phyloP scores from a whole-genome alignment of 495 filamentous ascomycete genomes.

The Bombardia bombarda region DNA sequence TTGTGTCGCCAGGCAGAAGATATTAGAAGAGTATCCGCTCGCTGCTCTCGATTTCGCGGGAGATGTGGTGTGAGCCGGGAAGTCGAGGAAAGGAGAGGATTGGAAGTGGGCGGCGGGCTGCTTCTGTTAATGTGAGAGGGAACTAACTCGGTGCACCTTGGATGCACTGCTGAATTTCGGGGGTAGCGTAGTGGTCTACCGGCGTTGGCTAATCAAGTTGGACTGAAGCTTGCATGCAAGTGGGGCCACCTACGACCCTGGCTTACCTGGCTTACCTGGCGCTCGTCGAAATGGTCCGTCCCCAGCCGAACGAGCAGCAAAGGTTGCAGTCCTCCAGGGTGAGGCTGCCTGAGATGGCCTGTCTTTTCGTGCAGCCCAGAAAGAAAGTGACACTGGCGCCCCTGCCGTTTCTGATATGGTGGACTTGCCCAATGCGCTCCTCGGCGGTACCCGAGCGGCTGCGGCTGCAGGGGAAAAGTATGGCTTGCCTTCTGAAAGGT shows the following conservation, averaged over 20 bases:
- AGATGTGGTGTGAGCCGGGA: constrained; percentile 21
- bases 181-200: constrained; percentile 11
- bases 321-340: neutral
- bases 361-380: neutral
- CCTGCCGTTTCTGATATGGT: neutral
- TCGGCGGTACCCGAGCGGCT: no score
- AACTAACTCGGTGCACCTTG: constrained; percentile 6
- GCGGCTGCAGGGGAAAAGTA: neutral
- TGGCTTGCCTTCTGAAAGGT: neutral
- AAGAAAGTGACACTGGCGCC: neutral
- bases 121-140: constrained; percentile 28
- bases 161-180: constrained; percentile 20
- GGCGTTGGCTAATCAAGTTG: constrained; percentile 9
- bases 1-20: constrained; percentile 8
- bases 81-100: constrained; percentile 17
- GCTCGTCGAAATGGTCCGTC: neutral
- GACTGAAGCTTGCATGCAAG: constrained; percentile 6
- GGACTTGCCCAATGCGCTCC: no score
- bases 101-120: constrained; percentile 22
- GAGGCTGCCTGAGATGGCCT: neutral
- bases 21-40: constrained; percentile 13
- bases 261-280: no score
- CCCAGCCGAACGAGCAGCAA: neutral
- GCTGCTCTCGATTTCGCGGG: constrained; percentile 11
- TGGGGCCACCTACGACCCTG: no score